Conservation (phyloP, 2,329 filamentous ascomycete genomes). For the Pezicula carpinea region DNA sequence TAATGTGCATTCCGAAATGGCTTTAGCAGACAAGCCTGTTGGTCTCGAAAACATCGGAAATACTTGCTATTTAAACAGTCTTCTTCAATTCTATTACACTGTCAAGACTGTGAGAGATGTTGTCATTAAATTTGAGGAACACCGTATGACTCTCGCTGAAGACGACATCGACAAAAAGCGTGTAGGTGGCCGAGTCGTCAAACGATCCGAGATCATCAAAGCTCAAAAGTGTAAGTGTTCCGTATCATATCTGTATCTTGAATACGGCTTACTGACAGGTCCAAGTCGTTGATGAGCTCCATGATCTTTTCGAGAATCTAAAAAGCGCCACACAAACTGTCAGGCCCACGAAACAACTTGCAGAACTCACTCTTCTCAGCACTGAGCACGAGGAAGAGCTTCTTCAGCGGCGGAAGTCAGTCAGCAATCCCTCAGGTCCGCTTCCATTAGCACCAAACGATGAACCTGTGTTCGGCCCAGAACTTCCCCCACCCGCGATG, state of each 20-base stretch:
- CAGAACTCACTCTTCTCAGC: conserved; percentile 70
- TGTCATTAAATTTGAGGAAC: conserved; percentile 69
- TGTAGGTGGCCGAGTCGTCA: conserved; percentile 69
- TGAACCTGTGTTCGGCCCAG: conserved; percentile 22
- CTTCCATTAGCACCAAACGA: conserved; percentile 19
- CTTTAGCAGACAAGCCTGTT: conserved; percentile 61
- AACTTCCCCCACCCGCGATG: conserved; percentile 18
- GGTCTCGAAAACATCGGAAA: conserved; percentile 93
- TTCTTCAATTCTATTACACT: conserved; percentile 93
- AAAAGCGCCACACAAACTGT: conserved; percentile 60
- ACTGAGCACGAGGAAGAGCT: conserved; percentile 48
- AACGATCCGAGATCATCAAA: conserved; percentile 50
- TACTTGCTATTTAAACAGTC: conserved; percentile 95
- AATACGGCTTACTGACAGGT: conserved; percentile 10
- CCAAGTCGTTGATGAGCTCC: conserved; percentile 70
- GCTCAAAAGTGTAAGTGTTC: conserved; percentile 69
- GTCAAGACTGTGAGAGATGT: conserved; percentile 77
- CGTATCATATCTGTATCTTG: not conserved
- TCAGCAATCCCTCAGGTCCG: conserved; percentile 30
- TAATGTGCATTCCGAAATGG: conserved; percentile 19
- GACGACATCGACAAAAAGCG: conserved; percentile 60
- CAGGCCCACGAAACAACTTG: conserved; percentile 70
- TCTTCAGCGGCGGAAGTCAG: conserved; percentile 36
- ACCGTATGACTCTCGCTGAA: conserved; percentile 63
- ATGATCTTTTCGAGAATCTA: conserved; percentile 65